Evolutionary conservation across 345 rosid species (phyloP).

Genomic region (Corchorus capsularis): DNA sequence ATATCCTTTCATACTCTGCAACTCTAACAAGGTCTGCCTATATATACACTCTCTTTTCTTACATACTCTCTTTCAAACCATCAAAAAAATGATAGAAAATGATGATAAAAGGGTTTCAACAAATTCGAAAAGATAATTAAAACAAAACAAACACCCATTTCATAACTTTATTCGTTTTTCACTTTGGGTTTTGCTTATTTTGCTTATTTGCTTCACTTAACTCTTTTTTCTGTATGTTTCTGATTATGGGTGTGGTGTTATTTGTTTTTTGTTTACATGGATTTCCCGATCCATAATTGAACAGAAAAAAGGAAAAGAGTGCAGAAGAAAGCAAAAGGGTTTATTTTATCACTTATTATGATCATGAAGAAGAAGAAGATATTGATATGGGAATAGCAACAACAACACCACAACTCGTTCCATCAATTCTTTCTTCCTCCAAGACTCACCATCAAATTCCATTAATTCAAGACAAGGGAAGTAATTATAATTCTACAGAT

Average conservation of each 20-base stretch:
- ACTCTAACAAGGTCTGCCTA: constrained; percentile 43
- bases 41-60: neutral
- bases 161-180: constrained; percentile 16
- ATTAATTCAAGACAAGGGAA: constrained; percentile 22
- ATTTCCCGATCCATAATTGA: constrained; percentile 32
- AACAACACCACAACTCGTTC: constrained; percentile 30
- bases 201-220: constrained; percentile 12
- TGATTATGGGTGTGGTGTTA: constrained; percentile 17
- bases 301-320: constrained; percentile 3
- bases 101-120: constrained; percentile 17
- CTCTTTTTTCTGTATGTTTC: neutral
- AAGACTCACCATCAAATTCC: constrained; percentile 27
- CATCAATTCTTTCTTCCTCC: constrained; percentile 31
- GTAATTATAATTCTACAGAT: constrained; percentile 18
- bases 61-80: neutral
- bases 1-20: constrained; percentile 52
- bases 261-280: constrained; percentile 23
- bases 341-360: neutral
- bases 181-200: constrained; percentile 13
- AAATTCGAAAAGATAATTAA: neutral
- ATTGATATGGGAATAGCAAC: constrained; percentile 76
- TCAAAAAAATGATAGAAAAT: constrained; percentile 24
- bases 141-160: constrained; percentile 17
- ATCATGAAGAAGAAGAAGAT: constrained; percentile 49
- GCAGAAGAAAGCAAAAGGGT: neutral